Base-by-base conservation (phyloP, 176 grass and related monocot genomes). In the Poa annua region DNA sequence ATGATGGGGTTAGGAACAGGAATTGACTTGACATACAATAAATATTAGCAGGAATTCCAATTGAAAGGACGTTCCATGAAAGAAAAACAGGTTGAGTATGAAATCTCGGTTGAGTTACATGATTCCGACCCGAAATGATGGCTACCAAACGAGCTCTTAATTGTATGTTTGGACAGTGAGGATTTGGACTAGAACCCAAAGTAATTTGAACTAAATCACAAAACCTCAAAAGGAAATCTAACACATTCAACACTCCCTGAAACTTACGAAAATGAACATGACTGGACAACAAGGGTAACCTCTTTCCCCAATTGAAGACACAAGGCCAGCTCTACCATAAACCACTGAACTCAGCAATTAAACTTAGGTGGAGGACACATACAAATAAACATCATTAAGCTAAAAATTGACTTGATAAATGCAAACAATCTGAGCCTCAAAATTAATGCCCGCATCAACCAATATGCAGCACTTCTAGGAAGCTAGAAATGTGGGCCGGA, bases 381-480 rank as follows among this genome's bases (percentile, higher is more conserved):
- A 81, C 11, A 39, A 80, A 62, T 17, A 24, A 74, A 72, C 62
- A 71, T 71, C 39, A 74, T 6, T 74, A 21, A 77, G 2, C 71
- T 25, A 42, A n/a, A 54, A 48, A 41, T 71, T 17, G 80, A 3
- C 17, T 53, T 11, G 29, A 47, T n/a, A 76, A 76, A 77, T 71
- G 35, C 66, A 78, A 78, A 57, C n/a, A 54, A 48, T 42, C 15
- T 22, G 66, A 55, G 24, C 21, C 49, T 54, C 52, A 69, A 26
- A 51, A 87, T 19, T 48, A 51, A 54, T 9, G 39, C 59, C 36
- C 3, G 29, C 44, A 70, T 4, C 50, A 81, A 20, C 3, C 24
- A 61, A 6, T 36, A 36, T 15, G 2, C 54, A 14, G 47, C 19
- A 38, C 38, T 41, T 85, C 2, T 20, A 47, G 47, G 62, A 70